Evolutionary conservation across 2,329 filamentous ascomycete species (phyloP).

Genomic region (Dactylellina haptotyla): DNA sequence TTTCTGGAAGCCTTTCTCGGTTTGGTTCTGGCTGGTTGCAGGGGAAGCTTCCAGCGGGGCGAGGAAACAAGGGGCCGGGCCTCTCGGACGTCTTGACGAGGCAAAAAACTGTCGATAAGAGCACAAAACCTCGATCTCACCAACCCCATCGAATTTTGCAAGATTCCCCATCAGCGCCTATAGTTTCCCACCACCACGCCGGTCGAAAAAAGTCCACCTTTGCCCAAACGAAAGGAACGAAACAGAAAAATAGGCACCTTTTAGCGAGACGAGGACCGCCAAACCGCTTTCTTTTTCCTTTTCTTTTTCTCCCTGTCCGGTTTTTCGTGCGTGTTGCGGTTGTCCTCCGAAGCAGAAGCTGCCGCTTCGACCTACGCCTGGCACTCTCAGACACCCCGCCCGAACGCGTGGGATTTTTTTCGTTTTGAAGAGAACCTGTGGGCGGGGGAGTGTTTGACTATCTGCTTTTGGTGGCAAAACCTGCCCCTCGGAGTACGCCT

Average conservation of each 20-base stretch:
- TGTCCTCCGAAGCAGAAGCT: not conserved
- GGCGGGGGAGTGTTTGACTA: not conserved
- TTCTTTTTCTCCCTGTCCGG: not conserved
- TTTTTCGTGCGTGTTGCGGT: too few relatives aligned
- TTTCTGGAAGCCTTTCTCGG: not conserved
- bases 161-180: slow-evolving; percentile 3
- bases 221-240: too few relatives aligned
- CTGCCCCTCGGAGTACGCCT: not conserved
- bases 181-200: slow-evolving; percentile 14
- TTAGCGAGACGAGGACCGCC: slow-evolving; percentile 16
- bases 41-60: slow-evolving; percentile 4
- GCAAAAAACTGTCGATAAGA: slow-evolving; percentile 32
- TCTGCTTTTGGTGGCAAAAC: not conserved
- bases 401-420: too few relatives aligned
- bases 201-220: not conserved
- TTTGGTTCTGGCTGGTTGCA: not conserved
- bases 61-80: not conserved
- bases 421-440: not conserved
- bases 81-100: not conserved
- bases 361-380: too few relatives aligned
- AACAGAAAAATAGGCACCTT: slow-evolving; percentile 6
- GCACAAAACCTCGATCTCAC: slow-evolving; percentile 32
- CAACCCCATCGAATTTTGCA: slow-evolving; percentile 16
- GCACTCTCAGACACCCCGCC: too few relatives aligned
- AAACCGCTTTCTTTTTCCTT: not conserved